These are phyloP conservation scores for Podila epicladia DNA, from an alignment of 192 early-diverging fungal genomes.

Conservation along the genomic window DNA sequence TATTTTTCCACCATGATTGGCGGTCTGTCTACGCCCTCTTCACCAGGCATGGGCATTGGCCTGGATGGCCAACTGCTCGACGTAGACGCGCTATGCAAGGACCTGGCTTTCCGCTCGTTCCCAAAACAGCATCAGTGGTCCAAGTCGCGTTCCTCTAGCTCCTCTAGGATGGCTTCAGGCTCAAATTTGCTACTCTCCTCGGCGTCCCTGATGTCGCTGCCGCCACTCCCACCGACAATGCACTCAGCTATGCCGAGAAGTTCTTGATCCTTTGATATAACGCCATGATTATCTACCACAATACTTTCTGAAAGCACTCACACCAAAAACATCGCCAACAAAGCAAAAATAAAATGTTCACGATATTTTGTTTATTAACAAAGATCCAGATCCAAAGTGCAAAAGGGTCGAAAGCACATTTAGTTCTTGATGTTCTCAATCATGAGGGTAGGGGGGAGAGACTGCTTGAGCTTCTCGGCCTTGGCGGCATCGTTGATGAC, in stretches of 20 bases:
- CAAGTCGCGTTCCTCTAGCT: constrained; percentile 4
- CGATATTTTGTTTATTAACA: too few relatives aligned
- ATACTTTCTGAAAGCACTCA: too few relatives aligned
- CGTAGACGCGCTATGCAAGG: constrained; percentile 33
- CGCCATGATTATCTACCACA: too few relatives aligned
- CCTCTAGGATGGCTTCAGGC: background rate
- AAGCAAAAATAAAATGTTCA: too few relatives aligned
- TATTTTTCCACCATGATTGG: constrained; percentile 8
- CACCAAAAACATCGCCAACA: too few relatives aligned
- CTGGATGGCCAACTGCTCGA: constrained; percentile 26
- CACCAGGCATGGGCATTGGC: constrained; percentile 15
- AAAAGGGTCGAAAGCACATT: background rate
- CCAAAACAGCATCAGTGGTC: constrained; percentile 50
- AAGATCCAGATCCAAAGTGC: too few relatives aligned
- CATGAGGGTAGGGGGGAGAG: constrained; percentile 82
- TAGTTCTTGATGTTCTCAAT: constrained; percentile 56
- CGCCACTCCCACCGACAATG: background rate
- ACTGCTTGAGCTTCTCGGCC: constrained; percentile 95
- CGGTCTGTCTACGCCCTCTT: constrained; percentile 9
- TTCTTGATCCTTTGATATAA: too few relatives aligned
- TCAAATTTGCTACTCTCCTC: background rate
- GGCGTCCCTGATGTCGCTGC: background rate
- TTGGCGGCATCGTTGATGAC: constrained; percentile 94
- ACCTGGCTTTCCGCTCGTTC: constrained; percentile 37
- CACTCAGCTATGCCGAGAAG: too few relatives aligned